phyloP scores from a whole-genome alignment of 306 rosid genomes.

The Dalbergia cochinchinensis region DNA sequence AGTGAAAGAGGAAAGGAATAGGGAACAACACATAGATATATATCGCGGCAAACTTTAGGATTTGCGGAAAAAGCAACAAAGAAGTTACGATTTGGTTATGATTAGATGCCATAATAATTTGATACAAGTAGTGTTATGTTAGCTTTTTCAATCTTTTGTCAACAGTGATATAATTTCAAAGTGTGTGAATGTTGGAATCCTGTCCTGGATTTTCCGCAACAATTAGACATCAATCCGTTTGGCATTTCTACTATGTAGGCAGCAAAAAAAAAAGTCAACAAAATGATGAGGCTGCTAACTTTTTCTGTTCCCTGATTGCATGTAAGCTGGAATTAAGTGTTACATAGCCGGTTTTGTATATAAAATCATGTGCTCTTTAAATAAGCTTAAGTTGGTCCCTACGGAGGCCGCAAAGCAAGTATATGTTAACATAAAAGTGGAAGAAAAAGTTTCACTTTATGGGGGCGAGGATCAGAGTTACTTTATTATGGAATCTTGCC shows the following conservation, averaged over 20 bases:
- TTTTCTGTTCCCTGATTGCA: conserved; percentile 73
- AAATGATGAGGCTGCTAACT: conserved; percentile 45
- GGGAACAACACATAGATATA: background rate
- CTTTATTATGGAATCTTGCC: conserved; percentile 52
- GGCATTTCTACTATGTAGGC: conserved; percentile 39
- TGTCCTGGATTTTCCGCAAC: conserved; percentile 60
- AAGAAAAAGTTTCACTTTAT: conserved; percentile 45
- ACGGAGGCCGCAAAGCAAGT: conserved; percentile 58
- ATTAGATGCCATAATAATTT: conserved; percentile 43
- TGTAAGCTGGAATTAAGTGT: conserved; percentile 67
- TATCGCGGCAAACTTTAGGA: conserved; percentile 32
- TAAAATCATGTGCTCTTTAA: conserved; percentile 31
- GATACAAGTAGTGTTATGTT: background rate
- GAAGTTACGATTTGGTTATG: conserved; percentile 41
- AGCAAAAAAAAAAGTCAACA: conserved; percentile 39
- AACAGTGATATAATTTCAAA: conserved; percentile 43
- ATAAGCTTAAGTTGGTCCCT: conserved; percentile 47
- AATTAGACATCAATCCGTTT: conserved; percentile 42
- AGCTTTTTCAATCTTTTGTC: conserved; percentile 14
- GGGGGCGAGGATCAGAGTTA: conserved; percentile 49
- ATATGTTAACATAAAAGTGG: conserved; percentile 41
- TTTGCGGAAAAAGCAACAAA: conserved; percentile 40
- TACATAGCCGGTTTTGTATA: conserved; percentile 51
- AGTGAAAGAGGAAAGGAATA: conserved; percentile 24
- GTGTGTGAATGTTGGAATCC: conserved; percentile 61